Evolutionary conservation across 2,329 filamentous ascomycete genomes (phyloP), one percentile per base, ranked within the genome.

Genomic region (Cyanodermella asteris): DNA sequence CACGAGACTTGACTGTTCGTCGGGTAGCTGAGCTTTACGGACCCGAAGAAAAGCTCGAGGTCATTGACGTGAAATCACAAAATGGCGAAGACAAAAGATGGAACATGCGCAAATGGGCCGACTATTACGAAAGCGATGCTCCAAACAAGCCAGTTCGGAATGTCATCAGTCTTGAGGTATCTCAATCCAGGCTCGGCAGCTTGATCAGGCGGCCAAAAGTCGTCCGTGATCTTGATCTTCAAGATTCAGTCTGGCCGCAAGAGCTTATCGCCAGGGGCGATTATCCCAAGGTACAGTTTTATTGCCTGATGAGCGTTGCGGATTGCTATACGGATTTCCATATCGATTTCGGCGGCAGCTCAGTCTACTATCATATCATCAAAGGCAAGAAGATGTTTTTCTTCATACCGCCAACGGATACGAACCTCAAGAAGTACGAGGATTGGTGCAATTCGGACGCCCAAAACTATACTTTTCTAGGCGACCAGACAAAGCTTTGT

Each of bases 311-410:
- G 69, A 73, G 69, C 5, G 67, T 72, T 13, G 64, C 66, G 8
- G 68, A 74, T 42, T 72, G 67, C 43, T 74, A 71, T 35, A 74
- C 69, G 12, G 69, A 74, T 42, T 74, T 74, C 35, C 69, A 74
- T 43, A 70, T 74, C 38, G 69, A 74, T 39, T 74, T 74, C 43
- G 69, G 68, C 18, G 69, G 69, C 5, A 73, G 69, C 4, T 73
- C 68, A 2, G 69, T 74, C 5, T 74, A 66, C 39, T 74, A 74
- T 35, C 69, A 73, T 37, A 72, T 74, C 32, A 45, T 73, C 27
- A 68, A 67, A 34, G 69, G 69, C 28, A 66, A 59, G 38, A 74
- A 74, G 44, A 70, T 67, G 0, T 74, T 74, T 44, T 71, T 74
- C 43, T 73, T 74, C 48, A 72, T 74, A 27, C 66, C 66, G 3